Evolutionary conservation across 2,329 filamentous ascomycete genomes (phyloP).

Genomic region (Ceratocystiopsis brevicomis): DNA sequence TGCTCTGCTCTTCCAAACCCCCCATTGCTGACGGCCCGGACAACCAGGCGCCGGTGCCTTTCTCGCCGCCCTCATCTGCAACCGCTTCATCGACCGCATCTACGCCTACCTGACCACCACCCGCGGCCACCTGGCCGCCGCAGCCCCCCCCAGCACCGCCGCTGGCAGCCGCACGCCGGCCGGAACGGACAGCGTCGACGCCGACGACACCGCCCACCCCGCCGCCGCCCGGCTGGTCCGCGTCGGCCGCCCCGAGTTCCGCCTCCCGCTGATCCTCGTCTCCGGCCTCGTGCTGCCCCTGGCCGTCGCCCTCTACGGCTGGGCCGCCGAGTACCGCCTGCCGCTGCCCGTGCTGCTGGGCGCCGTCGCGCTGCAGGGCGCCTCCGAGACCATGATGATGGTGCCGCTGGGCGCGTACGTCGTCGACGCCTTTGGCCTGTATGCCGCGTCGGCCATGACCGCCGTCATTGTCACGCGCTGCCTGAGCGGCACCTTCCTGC

Average conservation of each 20-base stretch:
- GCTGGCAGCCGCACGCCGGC: no score
- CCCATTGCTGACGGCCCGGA: slow-evolving; percentile 3
- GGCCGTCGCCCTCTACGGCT: slow-evolving; percentile 28
- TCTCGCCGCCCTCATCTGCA: slow-evolving; percentile 29
- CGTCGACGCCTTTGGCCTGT: slow-evolving; percentile 36
- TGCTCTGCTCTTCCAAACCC: not conserved
- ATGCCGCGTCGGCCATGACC: slow-evolving; percentile 37
- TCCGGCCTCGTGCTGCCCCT: slow-evolving; percentile 27
- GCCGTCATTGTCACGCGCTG: slow-evolving; percentile 36
- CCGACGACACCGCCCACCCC: not conserved
- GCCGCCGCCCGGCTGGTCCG: slow-evolving; percentile 10
- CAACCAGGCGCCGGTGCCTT: slow-evolving; percentile 28
- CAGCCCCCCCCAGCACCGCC: not conserved
- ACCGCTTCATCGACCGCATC: slow-evolving; percentile 30
- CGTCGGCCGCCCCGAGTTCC: slow-evolving; percentile 30
- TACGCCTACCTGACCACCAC: slow-evolving; percentile 26
- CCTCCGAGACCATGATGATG: slow-evolving; percentile 24
- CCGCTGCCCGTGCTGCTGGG: slow-evolving; percentile 25
- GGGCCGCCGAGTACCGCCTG: slow-evolving; percentile 25
- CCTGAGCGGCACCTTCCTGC: slow-evolving; percentile 36
- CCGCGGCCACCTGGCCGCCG: slow-evolving; percentile 1
- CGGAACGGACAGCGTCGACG: no score
- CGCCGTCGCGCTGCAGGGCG: slow-evolving; percentile 25
- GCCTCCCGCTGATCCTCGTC: slow-evolving; percentile 31
- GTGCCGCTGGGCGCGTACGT: slow-evolving; percentile 35